Evolutionary conservation across 257 asterid genomes (phyloP).

Genomic region (Plectranthus barbatus): DNA sequence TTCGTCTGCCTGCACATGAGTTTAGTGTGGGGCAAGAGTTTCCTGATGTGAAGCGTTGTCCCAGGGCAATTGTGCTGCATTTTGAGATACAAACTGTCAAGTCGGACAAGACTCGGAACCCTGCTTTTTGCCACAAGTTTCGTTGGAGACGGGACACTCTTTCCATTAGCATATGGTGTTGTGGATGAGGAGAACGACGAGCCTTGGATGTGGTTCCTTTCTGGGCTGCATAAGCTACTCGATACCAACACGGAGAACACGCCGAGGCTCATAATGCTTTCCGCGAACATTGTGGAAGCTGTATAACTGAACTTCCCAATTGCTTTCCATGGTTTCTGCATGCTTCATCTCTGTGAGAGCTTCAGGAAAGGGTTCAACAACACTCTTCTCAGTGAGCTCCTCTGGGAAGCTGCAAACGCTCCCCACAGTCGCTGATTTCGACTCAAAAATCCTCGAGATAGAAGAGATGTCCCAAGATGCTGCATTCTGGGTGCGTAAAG

Average conservation of each 20-base stretch:
- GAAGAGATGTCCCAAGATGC: conserved; percentile 54
- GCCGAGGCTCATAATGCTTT: conserved; percentile 63
- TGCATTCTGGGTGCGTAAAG: conserved; percentile 38
- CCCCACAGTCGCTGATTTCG: conserved; percentile 35
- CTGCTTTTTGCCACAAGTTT: too few relatives aligned
- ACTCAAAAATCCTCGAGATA: conserved; percentile 34
- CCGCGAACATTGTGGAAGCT: conserved; percentile 50
- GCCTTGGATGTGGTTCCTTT: conserved; percentile 63
- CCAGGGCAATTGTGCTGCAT: conserved; percentile 64
- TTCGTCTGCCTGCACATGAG: conserved; percentile 36
- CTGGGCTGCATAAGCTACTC: conserved; percentile 51
- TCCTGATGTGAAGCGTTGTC: conserved; percentile 57
- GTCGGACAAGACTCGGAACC: conserved; percentile 68
- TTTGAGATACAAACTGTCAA: conserved; percentile 71
- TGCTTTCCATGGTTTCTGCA: conserved; percentile 69
- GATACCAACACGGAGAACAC: conserved; percentile 59
- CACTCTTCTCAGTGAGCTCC: conserved; percentile 38
- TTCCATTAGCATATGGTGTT: too few relatives aligned
- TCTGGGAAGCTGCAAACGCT: conserved; percentile 70
- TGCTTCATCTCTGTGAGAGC: conserved; percentile 55
- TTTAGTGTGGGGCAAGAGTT: conserved; percentile 63
- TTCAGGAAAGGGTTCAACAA: conserved; percentile 59
- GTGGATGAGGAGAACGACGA: too few relatives aligned
- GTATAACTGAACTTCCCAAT: conserved; percentile 63
- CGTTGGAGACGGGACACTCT: too few relatives aligned